A percentile compares a stretch with the other conserved stretches of the same genome.
Conservation (phyloP, 2,329 filamentous ascomycete species). For the Elsinoe ampelina region DNA sequence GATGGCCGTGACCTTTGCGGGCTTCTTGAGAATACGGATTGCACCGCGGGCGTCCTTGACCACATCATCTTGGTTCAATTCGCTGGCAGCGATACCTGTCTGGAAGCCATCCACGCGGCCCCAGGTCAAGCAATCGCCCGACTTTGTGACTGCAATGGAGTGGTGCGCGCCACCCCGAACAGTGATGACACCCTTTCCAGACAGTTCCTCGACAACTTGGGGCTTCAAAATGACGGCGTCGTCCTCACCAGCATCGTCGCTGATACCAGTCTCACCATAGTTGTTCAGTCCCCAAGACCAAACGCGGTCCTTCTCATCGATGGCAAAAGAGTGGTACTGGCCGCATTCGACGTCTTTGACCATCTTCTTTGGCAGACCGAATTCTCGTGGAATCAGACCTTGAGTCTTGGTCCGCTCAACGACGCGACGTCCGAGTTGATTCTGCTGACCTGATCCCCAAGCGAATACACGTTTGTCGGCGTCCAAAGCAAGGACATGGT, state of each 20-base stretch:
- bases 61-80: constrained; percentile 49
- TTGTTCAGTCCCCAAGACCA: constrained; percentile 83
- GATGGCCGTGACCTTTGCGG: constrained; percentile 49
- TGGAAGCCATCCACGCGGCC: constrained; percentile 52
- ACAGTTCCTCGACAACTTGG: constrained; percentile 55
- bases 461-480: constrained; percentile 55
- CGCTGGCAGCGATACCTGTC: constrained; percentile 38
- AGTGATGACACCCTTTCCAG: constrained; percentile 52
- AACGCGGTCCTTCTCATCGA: constrained; percentile 58
- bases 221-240: constrained; percentile 66
- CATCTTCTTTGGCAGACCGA: constrained; percentile 47
- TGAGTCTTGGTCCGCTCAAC: constrained; percentile 50
- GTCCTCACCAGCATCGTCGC: constrained; percentile 54
- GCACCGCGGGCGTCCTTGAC: constrained; percentile 55
- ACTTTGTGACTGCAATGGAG: constrained; percentile 49
- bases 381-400: constrained; percentile 47
- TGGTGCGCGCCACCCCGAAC: constrained; percentile 70
- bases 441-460: constrained; percentile 66
- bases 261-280: constrained; percentile 68
- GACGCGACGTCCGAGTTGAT: constrained; percentile 57
- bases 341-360: constrained; percentile 59
- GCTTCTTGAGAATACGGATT: constrained; percentile 62
- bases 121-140: constrained; percentile 50
- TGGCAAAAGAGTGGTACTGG: constrained; percentile 72
- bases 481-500: constrained; percentile 62